These are phyloP conservation scores for Mycena polygramma DNA, from an alignment of 768 basidiomycete species.

Conservation along the genomic window DNA sequence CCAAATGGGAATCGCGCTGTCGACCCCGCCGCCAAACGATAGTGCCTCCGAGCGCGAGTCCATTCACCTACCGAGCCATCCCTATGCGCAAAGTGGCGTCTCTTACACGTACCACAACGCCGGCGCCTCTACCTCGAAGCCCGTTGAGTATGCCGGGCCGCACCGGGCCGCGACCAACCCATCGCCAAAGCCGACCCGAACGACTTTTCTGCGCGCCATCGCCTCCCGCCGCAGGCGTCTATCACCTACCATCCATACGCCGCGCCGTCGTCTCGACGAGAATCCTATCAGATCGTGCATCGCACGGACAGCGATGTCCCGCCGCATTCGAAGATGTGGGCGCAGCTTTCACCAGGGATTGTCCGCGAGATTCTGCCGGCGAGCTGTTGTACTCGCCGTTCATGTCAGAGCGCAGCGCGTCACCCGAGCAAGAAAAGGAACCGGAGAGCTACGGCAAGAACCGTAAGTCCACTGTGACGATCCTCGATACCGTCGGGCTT, in stretches of 20 bases:
- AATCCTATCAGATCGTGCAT: slow-evolving; percentile 52
- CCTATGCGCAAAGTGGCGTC: slow-evolving; percentile 62
- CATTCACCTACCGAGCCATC: slow-evolving; percentile 58
- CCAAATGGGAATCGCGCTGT: slow-evolving; percentile 52
- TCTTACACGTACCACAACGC: slow-evolving; percentile 41
- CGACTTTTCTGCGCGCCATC: slow-evolving; percentile 50
- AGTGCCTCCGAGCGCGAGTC: slow-evolving; percentile 43
- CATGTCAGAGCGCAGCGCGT: slow-evolving; percentile 43
- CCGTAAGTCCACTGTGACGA: slow-evolving; percentile 43
- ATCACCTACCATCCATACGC: slow-evolving; percentile 60
- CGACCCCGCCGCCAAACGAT: slow-evolving; percentile 48
- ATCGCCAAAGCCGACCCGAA: slow-evolving; percentile 34
- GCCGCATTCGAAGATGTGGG: slow-evolving; percentile 65
- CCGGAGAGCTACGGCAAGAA: slow-evolving; percentile 6
- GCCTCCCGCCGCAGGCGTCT: slow-evolving; percentile 52
- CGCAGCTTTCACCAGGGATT: slow-evolving; percentile 58
- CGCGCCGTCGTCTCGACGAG: slow-evolving; percentile 45
- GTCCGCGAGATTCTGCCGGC: slow-evolving; percentile 59
- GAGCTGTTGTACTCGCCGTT: slow-evolving; percentile 66
- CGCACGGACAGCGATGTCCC: slow-evolving; percentile 56
- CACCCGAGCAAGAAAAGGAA: slow-evolving; percentile 27
- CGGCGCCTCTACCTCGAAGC: slow-evolving; percentile 29
- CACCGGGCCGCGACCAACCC: slow-evolving; percentile 43
- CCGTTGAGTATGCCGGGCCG: slow-evolving; percentile 52
- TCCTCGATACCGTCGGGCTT: slow-evolving; percentile 68